Conservation (phyloP, 441 rosid species). For the Brassica balearica region DNA sequence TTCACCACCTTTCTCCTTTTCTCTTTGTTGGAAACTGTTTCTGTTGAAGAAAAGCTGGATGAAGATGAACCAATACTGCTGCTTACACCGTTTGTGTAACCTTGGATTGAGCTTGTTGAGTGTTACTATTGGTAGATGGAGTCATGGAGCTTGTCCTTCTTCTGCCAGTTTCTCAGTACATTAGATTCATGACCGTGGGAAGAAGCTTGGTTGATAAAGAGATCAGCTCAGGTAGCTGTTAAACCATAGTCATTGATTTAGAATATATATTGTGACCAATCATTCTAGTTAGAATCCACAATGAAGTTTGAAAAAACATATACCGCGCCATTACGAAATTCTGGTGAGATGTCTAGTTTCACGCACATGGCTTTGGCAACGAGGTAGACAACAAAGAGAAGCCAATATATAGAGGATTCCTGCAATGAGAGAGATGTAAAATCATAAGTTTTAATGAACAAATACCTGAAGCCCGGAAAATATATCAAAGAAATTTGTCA, state of each 20-base stretch:
- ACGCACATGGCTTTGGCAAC: too few species aligned
- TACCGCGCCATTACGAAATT: slow-evolving; percentile 74
- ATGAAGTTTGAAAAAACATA: slow-evolving; percentile 39
- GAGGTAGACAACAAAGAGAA: too few species aligned
- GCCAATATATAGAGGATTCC: slow-evolving; percentile 73
- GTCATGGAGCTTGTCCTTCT: neutral
- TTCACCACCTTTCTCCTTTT: too few species aligned
- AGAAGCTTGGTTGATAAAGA: neutral
- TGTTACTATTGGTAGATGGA: slow-evolving; percentile 30
- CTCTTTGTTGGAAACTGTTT: slow-evolving; percentile 20
- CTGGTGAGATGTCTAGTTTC: slow-evolving; percentile 49
- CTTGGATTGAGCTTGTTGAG: slow-evolving; percentile 12
- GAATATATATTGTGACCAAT: neutral
- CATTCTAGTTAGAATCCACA: neutral
- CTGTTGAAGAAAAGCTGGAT: slow-evolving; percentile 23
- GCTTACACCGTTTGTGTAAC: slow-evolving; percentile 1
- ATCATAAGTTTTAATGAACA: too few species aligned
- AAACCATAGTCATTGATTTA: neutral
- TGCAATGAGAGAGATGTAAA: slow-evolving; percentile 42
- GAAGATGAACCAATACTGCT: slow-evolving; percentile 11
- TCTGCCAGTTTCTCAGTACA: neutral
- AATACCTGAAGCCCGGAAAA: too few species aligned
- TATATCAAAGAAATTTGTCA: too few species aligned
- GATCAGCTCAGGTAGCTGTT: neutral
- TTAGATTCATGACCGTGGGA: neutral